Evolutionary conservation across 441 rosid genomes (phyloP), one percentile per base, ranked within the genome.

Genomic region (Melastoma candidum): DNA sequence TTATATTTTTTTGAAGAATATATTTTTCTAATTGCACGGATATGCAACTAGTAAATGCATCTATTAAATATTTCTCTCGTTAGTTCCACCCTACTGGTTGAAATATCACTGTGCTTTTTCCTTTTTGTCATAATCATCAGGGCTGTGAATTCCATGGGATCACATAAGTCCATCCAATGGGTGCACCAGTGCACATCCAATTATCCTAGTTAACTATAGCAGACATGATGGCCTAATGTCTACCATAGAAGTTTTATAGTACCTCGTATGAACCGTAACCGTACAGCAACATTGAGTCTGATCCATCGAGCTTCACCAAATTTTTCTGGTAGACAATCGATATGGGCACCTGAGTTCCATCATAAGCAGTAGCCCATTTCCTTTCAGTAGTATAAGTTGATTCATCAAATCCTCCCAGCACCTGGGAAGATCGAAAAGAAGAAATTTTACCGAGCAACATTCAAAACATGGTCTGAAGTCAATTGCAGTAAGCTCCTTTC

Each of bases 231-330:
- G 2, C 41, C 39, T 41, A 11, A 12, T 24, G 24, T 9, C 22
- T 11, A 11, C 8, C 7, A 39, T 47, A 26, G n/a, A 3, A 11
- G 2, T 5, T 55, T 63, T 46, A 64, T 25, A 32, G 65, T 82
- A 92, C 96, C 98, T 87, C 96, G 59, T 92, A 92, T 41, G 98
- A 83, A 66, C 98, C 96, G 70, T 92, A 92, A 49, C 96, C 98
- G 61, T 87, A 79, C 39, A 92, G 95, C 67, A 83, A 63, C 45
- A 84, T 56, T 1, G 90, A 94, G 73, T 85, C 81, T 64, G 95
- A 77, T 12, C 94, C 95, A 69, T 92, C 87, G 24, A 87, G 80
- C 62, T 83, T 87, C 70, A 85, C 96, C 65, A 78, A 71, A 26
- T 80, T 68, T 71, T 77, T 87, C 65, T 58, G 78, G 55, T 79